Evolutionary conservation across 2,329 filamentous ascomycete species (phyloP), one percentile per base, ranked within the genome.

Genomic region (Blastomyces parvus): DNA sequence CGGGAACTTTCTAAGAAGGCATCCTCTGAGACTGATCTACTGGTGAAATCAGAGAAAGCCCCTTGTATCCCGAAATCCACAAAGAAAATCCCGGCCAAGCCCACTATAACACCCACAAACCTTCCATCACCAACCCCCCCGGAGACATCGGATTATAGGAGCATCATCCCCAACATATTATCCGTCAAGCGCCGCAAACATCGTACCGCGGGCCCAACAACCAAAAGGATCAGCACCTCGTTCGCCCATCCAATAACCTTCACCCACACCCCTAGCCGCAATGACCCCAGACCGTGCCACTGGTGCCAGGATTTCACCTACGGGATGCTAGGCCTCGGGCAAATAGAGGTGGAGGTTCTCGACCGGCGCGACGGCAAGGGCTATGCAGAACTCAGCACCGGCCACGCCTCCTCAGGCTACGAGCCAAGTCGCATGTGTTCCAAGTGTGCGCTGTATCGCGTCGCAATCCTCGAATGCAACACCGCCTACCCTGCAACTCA

Each of bases 201-300:
- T 3, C 60, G 55, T 8, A 48, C 22, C 14, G n/a, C 53, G 7
- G 50, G 33, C 6, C 56, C 58, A 42, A 60, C 25, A 19, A 38
- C n/a, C 38, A 55, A 59, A 46, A 72, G 67, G 3, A 73, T 78
- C 58, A 66, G 62, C 8, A 80, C 77, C 2, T 72, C 69, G 13
- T 73, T 78, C 64, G 70, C 73, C 19, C 76, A 79, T 59, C 78
- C 78, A 0, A 72, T 80, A 25, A 58, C 62, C 14, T 78, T 80
- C 67, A 71, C 75, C 42, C 67, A 74, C 64, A 66, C 70, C 5
- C 66, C 69, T 14, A 40, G 67, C 6, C 7, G 38, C 27, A 33
- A 58, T 3, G 63, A 63, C 14, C 64, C 61, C 0, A 56, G 65
- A 1, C 67, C 71, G 0, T 81, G 79, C 65, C 67, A 77, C 64